Evolutionary conservation across 164 flowering plant species (phyloP), one percentile per base, ranked within the genome.

Genomic region (Aristolochia fimbriata): DNA sequence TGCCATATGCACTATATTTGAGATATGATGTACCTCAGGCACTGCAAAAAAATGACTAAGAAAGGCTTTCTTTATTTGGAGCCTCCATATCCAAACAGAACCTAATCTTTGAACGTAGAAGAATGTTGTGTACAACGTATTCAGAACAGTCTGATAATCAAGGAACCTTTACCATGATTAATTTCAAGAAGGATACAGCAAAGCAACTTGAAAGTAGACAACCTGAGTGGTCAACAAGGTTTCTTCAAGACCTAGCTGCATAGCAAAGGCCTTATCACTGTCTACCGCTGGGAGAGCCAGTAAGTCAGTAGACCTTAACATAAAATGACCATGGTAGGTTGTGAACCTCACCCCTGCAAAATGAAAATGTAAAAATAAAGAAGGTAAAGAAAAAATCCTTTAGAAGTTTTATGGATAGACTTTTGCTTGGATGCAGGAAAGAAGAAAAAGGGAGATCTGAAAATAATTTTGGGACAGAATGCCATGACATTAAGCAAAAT

Each of bases 251-350:
- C 86, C 73, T 58, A 94, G 75, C 70, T 88, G 96, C 84, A 83
- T 79, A 20, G 93, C 95, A 75, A 77, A 91, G 66, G 99, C 99
- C 73, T 91, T 91, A 78, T 94, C 99, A 85, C 96, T 86, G 78
- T 94, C 99, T 15, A 94, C 97, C 65, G 97, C 95, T 46, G 99
- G 99, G 72, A 94, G 95, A 2, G 97, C 93, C 58, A 94, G 61
- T 57, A 91, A 65, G 77, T 91, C 97, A 22, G 96, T 84, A 25
- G 96, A 86, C 65, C 96, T 76, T 66, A 91, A 78, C 99, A 94
- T 94, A 65, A 94, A 91, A 71, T 91, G 86, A 15, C 99, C 99
- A 71, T 94, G 97, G 66, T 83, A 94, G 57, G 89, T 73, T 53
- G 91, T 80, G 67, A 91, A 87, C 31, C 99, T 84, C 62, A 88